Conservation (phyloP, 2,329 filamentous ascomycete species). For the Myriosclerotinia curreyana region DNA sequence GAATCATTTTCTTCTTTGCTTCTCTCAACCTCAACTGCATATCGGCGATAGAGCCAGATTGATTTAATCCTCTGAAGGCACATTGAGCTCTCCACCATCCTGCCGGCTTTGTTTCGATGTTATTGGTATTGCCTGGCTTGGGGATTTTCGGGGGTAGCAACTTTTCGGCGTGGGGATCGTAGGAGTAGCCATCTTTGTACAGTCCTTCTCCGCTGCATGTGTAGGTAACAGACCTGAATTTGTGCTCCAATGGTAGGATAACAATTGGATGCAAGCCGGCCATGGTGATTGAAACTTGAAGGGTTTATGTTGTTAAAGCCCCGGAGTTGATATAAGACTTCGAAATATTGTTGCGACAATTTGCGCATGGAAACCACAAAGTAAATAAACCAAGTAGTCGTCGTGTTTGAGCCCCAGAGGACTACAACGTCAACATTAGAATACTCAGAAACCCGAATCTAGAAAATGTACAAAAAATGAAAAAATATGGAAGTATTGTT, state of each 20-base stretch:
- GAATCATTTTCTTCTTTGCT: slow-evolving; percentile 28
- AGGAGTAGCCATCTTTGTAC: slow-evolving; percentile 26
- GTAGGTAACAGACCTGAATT: slow-evolving; percentile 27
- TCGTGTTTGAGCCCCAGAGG: neutral
- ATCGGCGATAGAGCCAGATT: slow-evolving; percentile 25
- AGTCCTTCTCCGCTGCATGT: slow-evolving; percentile 28
- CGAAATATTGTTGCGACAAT: slow-evolving; percentile 7
- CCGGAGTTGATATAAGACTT: neutral
- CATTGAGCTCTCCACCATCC: slow-evolving; percentile 31
- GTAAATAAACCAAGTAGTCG: neutral
- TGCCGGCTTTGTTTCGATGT: slow-evolving; percentile 25
- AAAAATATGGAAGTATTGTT: neutral
- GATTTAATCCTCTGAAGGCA: slow-evolving; percentile 26
- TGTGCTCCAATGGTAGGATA: slow-evolving; percentile 24
- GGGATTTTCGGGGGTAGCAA: slow-evolving; percentile 26
- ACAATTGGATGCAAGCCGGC: slow-evolving; percentile 26
- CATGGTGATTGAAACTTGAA: slow-evolving; percentile 19
- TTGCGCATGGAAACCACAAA: neutral
- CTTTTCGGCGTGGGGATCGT: slow-evolving; percentile 27
- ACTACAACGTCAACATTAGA: neutral
- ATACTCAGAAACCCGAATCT: neutral
- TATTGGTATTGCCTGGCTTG: slow-evolving; percentile 21
- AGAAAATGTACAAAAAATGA: neutral
- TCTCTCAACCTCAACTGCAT: slow-evolving; percentile 26
- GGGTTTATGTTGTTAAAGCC: neutral